Conservation (phyloP, 768 basidiomycete species). For the Boletus rex-veris region DNA sequence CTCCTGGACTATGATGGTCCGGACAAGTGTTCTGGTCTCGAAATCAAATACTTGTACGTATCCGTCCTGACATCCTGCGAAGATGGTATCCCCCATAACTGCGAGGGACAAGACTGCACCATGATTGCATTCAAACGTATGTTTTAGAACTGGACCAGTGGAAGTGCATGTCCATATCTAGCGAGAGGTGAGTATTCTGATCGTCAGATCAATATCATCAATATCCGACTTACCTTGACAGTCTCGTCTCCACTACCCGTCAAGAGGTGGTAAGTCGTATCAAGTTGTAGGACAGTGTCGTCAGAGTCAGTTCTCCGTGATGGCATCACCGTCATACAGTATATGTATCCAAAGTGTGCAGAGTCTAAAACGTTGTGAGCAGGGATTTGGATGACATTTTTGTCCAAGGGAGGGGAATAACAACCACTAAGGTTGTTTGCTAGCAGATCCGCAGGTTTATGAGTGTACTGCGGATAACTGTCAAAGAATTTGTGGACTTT, state of each 20-base stretch:
- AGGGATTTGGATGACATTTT: conserved; percentile 49
- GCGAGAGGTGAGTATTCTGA: not conserved
- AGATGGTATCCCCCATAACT: conserved; percentile 73
- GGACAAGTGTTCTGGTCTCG: conserved; percentile 81
- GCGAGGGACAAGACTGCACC: conserved; percentile 85
- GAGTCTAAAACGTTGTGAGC: conserved; percentile 74
- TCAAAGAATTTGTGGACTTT: conserved; percentile 90
- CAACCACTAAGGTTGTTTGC: conserved; percentile 49
- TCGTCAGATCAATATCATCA: not conserved
- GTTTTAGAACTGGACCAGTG: conserved; percentile 45
- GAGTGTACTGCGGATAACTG: conserved; percentile 73
- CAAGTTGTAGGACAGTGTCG: conserved; percentile 21
- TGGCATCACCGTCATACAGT: conserved; percentile 64
- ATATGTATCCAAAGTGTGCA: conserved; percentile 94
- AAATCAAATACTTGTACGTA: conserved; percentile 89
- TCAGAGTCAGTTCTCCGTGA: conserved; percentile 38
- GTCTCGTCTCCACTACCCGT: conserved; percentile 91
- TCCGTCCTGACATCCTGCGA: conserved; percentile 93
- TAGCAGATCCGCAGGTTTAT: conserved; percentile 62
- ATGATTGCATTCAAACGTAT: conserved; percentile 67
- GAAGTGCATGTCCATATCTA: conserved; percentile 67
- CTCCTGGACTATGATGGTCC: conserved; percentile 85
- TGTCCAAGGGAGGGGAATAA: conserved; percentile 31
- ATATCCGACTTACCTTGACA: conserved; percentile 58
- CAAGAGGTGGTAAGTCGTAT: conserved; percentile 49